Evolutionary conservation across 2,329 filamentous ascomycete species (phyloP), one percentile per base, ranked within the genome.

Genomic region (Trichophyton verrucosum): DNA sequence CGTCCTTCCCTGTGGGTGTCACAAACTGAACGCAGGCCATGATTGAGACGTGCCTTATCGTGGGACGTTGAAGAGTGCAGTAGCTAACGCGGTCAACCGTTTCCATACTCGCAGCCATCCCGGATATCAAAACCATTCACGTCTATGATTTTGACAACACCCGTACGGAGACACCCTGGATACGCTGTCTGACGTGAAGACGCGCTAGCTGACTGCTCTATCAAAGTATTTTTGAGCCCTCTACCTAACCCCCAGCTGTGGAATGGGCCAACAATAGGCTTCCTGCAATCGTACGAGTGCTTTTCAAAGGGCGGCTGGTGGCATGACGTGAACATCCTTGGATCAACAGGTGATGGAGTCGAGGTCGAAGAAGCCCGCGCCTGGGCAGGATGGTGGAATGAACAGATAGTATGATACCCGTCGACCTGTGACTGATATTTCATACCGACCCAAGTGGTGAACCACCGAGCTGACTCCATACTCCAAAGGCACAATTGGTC

Each of bases 141-240:
- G 82, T 99, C 66, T 97, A 97, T 77, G 94, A 99, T 74, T 99
- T 97, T 73, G 94, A 99, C 75, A 97, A 99, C 71, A 97, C 92
- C 42, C 77, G 89, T 92, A 78, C 72, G 86, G 64, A 59, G 15
- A 24, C 40, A 44, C n/a, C 27, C 51, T 44, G 57, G 66, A 57
- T 64, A 27, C 30, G 51, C 15, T 55, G 58, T 57, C 47, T 59
- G 33, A 33, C 47, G 22, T 47, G 30, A 38, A 38, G 11, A 33
- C 27, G 42, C 9, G 38, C 13, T 8, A 15, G 17, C 40, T 22
- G 20, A 33, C 30, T 3, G 27, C n/a, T 38, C 11, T 13, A 55
- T 17, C 9, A 36, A 68, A 91, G 88, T 99, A 57, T 99, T 99
- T 78, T 85, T 86, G 68, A 95, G 89, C 13, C 94, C 94, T 4